phyloP scores from a whole-genome alignment of 2,329 filamentous ascomycete genomes.

The Nemania diffusa region DNA sequence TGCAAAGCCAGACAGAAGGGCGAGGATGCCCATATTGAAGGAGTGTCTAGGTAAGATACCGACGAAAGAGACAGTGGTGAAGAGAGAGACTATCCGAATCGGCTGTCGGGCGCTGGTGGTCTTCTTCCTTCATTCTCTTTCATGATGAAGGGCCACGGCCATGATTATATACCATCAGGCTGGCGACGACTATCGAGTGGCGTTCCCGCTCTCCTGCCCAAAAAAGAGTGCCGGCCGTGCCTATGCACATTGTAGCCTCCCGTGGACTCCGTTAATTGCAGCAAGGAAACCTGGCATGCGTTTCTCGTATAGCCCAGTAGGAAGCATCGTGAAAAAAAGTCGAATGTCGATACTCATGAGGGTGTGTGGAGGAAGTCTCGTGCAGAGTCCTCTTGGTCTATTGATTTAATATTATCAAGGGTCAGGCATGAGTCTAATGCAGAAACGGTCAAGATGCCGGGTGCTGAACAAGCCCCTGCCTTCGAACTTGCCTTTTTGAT shows the following conservation, averaged over 20 bases:
- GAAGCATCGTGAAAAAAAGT: slow-evolving; percentile 10
- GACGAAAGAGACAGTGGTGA: slow-evolving; percentile 14
- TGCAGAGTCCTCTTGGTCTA: slow-evolving; percentile 27
- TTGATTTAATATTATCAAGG: slow-evolving; percentile 40
- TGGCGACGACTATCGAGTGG: slow-evolving; percentile 2
- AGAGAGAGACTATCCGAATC: slow-evolving; percentile 26
- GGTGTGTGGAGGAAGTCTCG: slow-evolving; percentile 31
- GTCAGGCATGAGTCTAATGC: slow-evolving; percentile 27
- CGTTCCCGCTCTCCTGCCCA: background rate
- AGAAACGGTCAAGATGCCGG: slow-evolving; percentile 27
- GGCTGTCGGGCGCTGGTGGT: slow-evolving; percentile 34
- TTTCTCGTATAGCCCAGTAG: slow-evolving; percentile 5
- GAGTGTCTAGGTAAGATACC: slow-evolving; percentile 26
- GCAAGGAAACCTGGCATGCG: slow-evolving; percentile 6
- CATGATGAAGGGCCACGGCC: slow-evolving; percentile 9
- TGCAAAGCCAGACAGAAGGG: slow-evolving; percentile 36
- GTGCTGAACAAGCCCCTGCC: slow-evolving; percentile 16
- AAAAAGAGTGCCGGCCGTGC: background rate
- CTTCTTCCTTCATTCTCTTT: slow-evolving; percentile 19
- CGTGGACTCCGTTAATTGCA: slow-evolving; percentile 7
- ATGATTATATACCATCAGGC: slow-evolving; percentile 31
- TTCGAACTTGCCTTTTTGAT: slow-evolving; percentile 16
- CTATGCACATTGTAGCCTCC: slow-evolving; percentile 19
- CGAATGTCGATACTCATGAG: slow-evolving; percentile 11
- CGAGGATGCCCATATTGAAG: slow-evolving; percentile 37